Evolutionary conservation across 306 rosid species (phyloP).

Genomic region (Boehmeria nivea): DNA sequence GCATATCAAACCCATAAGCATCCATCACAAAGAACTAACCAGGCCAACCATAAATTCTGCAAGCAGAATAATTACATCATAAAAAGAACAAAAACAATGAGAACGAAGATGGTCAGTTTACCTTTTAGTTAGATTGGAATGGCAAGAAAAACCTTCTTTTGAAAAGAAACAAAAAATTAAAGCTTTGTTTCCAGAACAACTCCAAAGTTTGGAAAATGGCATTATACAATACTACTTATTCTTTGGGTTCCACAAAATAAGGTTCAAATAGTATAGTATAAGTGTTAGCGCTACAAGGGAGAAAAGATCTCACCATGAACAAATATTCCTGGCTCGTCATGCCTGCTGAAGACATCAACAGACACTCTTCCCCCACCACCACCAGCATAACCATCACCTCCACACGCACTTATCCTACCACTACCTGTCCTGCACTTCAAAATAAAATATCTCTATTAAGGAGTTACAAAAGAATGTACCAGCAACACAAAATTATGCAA

Average conservation of each 20-base stretch:
- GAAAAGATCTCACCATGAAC: constrained; percentile 46
- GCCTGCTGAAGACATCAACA: constrained; percentile 60
- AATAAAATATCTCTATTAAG: constrained; percentile 12
- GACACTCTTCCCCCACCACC: constrained; percentile 69
- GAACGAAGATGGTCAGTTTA: background rate
- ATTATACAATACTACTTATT: background rate
- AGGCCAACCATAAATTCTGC: background rate
- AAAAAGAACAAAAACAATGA: background rate
- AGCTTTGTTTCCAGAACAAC: too few relatives aligned
- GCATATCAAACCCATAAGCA: background rate
- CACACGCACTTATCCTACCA: constrained; percentile 61
- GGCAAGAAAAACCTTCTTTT: too few relatives aligned
- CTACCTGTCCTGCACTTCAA: constrained; percentile 50
- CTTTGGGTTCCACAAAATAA: background rate
- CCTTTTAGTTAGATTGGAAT: background rate
- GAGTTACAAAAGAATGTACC: background rate
- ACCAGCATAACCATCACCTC: constrained; percentile 55
- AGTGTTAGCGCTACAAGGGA: background rate
- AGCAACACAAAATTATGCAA: background rate
- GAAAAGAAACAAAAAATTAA: too few relatives aligned
- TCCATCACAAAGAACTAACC: background rate
- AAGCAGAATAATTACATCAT: background rate
- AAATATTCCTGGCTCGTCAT: constrained; percentile 44
- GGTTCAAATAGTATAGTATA: too few relatives aligned
- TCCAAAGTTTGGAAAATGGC: background rate